Evolutionary conservation across 768 basidiomycete genomes (phyloP), one percentile per base, ranked within the genome.

Genomic region (Rhizopogon rudus): DNA sequence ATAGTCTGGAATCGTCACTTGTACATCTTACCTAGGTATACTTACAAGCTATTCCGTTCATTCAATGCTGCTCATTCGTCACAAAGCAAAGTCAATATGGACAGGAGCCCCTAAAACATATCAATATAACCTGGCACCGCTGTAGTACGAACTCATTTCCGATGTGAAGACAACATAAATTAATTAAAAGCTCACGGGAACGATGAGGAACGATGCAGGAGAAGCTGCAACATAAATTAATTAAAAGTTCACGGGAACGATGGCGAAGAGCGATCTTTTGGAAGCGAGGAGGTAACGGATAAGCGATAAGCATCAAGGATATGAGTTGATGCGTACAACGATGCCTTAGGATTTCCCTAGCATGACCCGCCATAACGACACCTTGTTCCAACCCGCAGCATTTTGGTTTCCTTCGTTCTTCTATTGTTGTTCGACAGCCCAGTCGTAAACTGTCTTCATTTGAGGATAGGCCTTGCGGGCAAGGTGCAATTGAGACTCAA

Each of bases 381-480:
- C 60, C 42, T 66, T 52, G 29, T 72, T 71, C 70, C 70, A 72
- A 50, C 12, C 31, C 20, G 33, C 35, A 43, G 37, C 3, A 29
- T 33, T 40, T 1, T 1, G 17, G n/a, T 8, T 43, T 45, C 14
- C 50, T 57, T 29, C 9, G 49, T 45, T n/a, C 13, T 52, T 52
- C 20, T 57, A 33, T 20, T 46, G 59, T 33, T 46, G 59, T 33
- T 35, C 51, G 25, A 42, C 40, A 5, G 66, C 68, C 73, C 73
- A 74, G 9, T 49, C 35, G 12, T 63, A 57, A 50, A 71, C 66
- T 5, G 57, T 65, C 54, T 61, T 64, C 63, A 73, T 66, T 10
- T 57, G 57, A 3, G 69, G 68, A 54, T 67, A 67, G 14, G 65
- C 67, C 40, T 58, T 48, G 3, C 50, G 55, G 10, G 61, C 52